Percentiles rank a stretch among this genome's conserved stretches.
Evolutionary conservation across 2,329 filamentous ascomycete genomes (phyloP).

Genomic region (Colletotrichum shisoi): DNA sequence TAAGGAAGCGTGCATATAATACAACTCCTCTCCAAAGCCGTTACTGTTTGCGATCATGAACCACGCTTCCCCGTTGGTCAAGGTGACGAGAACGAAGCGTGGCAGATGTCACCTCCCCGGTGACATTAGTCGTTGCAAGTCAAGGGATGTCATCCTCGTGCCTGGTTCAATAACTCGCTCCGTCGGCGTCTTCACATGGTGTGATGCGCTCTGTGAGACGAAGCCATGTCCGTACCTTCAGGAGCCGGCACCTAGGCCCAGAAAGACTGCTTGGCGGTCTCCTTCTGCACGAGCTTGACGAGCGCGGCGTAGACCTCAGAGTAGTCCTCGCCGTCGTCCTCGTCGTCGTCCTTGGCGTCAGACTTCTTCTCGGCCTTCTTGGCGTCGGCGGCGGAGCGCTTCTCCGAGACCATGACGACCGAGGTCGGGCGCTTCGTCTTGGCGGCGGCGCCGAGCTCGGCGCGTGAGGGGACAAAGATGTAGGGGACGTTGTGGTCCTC

Average conservation of each 20-base stretch:
- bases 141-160: conserved; percentile 5
- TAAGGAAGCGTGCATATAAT: conserved; percentile 29
- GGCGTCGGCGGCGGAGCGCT: conserved; percentile 57
- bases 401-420: conserved; percentile 86
- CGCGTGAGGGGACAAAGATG: conserved; percentile 90
- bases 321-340: conserved; percentile 67
- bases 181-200: not conserved
- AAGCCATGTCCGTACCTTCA: conserved; percentile 18
- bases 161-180: not conserved
- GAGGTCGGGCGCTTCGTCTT: conserved; percentile 96
- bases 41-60: conserved; percentile 25
- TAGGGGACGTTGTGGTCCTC: conserved; percentile 98
- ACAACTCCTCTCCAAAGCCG: conserved; percentile 36
- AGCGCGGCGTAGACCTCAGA: conserved; percentile 70
- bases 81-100: not conserved
- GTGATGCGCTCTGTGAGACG: too few species aligned
- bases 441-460: conserved; percentile 90
- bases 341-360: conserved; percentile 54
- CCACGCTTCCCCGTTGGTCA: not conserved
- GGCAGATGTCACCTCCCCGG: not conserved
- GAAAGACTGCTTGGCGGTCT: conserved; percentile 65
- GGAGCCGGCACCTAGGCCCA: conserved; percentile 50
- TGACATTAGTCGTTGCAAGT: not conserved
- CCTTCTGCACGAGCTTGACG: conserved; percentile 72
- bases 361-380: conserved; percentile 56